phyloP scores from a whole-genome alignment of 2,329 filamentous ascomycete species.

The Grosmannia serpens region DNA sequence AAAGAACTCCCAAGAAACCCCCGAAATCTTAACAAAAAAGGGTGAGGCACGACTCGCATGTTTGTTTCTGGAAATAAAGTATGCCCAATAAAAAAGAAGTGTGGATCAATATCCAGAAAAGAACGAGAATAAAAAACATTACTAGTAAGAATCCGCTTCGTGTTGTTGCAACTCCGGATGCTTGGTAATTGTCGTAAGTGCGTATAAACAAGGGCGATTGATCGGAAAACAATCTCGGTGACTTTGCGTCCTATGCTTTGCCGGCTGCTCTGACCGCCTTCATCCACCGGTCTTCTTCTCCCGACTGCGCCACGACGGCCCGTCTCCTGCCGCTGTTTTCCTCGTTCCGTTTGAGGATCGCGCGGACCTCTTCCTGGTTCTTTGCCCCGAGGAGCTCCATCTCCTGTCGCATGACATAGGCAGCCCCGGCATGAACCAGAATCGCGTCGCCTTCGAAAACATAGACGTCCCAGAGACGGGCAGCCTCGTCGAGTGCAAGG shows the following conservation, averaged over 20 bases:
- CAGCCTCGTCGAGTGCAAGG: slow-evolving; percentile 57
- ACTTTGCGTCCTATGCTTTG: background rate
- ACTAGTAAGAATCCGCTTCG: background rate
- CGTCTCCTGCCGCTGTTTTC: slow-evolving; percentile 14
- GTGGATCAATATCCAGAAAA: background rate
- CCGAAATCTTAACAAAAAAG: background rate
- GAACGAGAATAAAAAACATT: background rate
- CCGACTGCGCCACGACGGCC: slow-evolving; percentile 26
- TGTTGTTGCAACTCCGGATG: background rate
- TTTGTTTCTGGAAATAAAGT: background rate
- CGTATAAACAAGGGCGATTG: background rate
- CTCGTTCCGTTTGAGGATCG: slow-evolving; percentile 21
- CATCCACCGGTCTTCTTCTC: slow-evolving; percentile 39
- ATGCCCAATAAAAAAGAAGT: background rate
- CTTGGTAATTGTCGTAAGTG: background rate
- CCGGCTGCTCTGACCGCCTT: slow-evolving; percentile 26
- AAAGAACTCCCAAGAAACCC: background rate
- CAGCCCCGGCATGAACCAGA: slow-evolving; percentile 60
- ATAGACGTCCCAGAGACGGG: slow-evolving; percentile 70
- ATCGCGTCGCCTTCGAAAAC: slow-evolving; percentile 70
- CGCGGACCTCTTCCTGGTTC: slow-evolving; percentile 31
- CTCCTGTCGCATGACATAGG: slow-evolving; percentile 45
- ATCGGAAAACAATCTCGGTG: no score
- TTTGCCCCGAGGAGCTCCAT: slow-evolving; percentile 37
- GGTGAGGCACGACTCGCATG: background rate